Conservation (phyloP, 192 early-diverging fungal genomes). For the Backusella sp. region DNA sequence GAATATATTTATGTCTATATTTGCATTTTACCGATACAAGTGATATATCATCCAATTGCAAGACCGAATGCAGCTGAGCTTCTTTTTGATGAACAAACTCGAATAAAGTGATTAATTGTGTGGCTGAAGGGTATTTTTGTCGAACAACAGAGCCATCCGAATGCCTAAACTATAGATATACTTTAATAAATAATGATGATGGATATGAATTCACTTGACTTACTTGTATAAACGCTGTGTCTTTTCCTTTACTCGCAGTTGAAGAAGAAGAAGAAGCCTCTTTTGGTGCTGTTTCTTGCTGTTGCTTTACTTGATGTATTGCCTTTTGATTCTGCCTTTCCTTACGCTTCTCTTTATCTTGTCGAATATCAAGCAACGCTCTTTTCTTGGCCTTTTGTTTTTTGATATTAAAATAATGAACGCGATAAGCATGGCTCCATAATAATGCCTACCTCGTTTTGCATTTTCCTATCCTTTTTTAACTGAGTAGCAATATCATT, state of each 20-base stretch:
- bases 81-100: conserved; percentile 11
- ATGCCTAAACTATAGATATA: conserved; percentile 8
- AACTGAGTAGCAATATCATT: background rate
- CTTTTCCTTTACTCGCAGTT: background rate
- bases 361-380: conserved; percentile 5
- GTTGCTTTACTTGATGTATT: background rate
- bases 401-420: background rate
- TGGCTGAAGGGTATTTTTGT: background rate
- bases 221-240: conserved; percentile 2
- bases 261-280: background rate
- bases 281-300: background rate
- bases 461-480: background rate
- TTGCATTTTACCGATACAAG: background rate
- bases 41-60: background rate
- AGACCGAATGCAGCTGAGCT: background rate
- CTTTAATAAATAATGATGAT: background rate
- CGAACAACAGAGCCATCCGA: conserved; percentile 9
- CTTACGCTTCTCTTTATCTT: conserved; percentile 2
- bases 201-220: background rate
- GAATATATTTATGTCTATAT: background rate
- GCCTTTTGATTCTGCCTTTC: background rate
- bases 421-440: background rate
- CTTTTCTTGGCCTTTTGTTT: background rate
- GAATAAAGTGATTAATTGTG: background rate
- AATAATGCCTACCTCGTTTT: background rate